These are phyloP conservation scores for Crithidia expoeki DNA, from an alignment of 208 protist species.

Conservation along the genomic window DNA sequence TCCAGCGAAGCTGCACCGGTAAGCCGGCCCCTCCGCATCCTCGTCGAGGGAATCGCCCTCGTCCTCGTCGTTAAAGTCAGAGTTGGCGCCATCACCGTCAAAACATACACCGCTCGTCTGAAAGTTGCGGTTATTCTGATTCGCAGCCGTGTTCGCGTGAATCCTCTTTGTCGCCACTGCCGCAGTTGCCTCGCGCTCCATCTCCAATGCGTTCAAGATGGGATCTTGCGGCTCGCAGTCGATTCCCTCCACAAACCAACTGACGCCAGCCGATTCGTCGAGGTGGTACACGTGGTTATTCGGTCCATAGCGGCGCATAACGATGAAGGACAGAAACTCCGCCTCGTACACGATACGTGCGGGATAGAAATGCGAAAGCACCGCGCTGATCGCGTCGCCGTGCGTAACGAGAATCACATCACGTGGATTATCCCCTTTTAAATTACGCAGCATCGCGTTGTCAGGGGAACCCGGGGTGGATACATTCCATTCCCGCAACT, in stretches of 20 bases:
- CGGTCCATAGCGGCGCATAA: slow-evolving; percentile 43
- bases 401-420: slow-evolving; percentile 78
- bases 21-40: background rate
- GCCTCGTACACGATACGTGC: slow-evolving; percentile 72
- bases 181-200: slow-evolving; percentile 9
- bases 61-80: slow-evolving; percentile 4
- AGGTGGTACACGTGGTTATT: slow-evolving; percentile 51
- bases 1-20: slow-evolving; percentile 15
- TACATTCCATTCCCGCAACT: background rate
- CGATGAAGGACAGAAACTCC: slow-evolving; percentile 78
- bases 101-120: background rate
- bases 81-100: background rate
- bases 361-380: slow-evolving; percentile 70
- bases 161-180: background rate
- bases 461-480: background rate
- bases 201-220: slow-evolving; percentile 17
- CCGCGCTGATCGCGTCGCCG: slow-evolving; percentile 75
- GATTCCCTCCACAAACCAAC: slow-evolving; percentile 59
- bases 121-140: background rate
- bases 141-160: background rate
- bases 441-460: background rate
- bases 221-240: slow-evolving; percentile 43
- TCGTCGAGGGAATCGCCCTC: slow-evolving; percentile 29
- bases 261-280: slow-evolving; percentile 48
- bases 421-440: background rate